Evolutionary conservation across 495 filamentous ascomycete species (phyloP), one percentile per base, ranked within the genome.

Genomic region (Massariosphaeria phaeospora): DNA sequence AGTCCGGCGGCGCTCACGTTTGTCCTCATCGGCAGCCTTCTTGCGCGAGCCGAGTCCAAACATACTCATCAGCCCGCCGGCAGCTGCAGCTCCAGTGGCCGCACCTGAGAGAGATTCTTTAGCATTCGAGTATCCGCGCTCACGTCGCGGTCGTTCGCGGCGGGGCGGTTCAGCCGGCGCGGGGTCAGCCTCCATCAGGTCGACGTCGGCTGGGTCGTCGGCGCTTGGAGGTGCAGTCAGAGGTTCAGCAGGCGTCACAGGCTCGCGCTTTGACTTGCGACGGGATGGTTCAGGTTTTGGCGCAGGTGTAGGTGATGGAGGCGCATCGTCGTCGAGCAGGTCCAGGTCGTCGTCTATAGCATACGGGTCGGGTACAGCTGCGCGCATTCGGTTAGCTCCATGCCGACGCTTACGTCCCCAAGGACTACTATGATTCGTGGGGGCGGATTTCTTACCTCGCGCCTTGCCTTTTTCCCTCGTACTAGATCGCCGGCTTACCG

Each of bases 351-450:
- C 75, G 33, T 82, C 79, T 42, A 82, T 70, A 7, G 76, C 63
- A 63, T 82, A 82, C 3, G 81, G 76, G 64, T 84, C 81, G 35
- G 74, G 79, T 38, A 71, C 70, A 52, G 62, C 73, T 76, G 59
- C 34, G 40, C 26, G 26, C 23, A 34, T 49, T 31, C 26, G 36
- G 61, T 66, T 66, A 66, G 63, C 59, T 43, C 38, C 41, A 20
- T 2, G 50, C 34, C 35, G 41, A 43, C 38, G 27, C 29, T 41
- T 29, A 33, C 44, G 43, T 17, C 53, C 53, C 40, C 40, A 24
- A 29, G n/a, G 1, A 18, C 15, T 2, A 24, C 31, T 18, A 18
- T 21, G 10, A 30, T 49, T 24, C 13, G 6, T 39, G 13, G 46
- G 15, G 10, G 5, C 34, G n/a, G 46, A 26, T 40, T 54, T 50